Percentiles rank a stretch among this genome's conserved stretches.
Evolutionary conservation across 1,284 basidiomycete species (phyloP).

Genomic region (Ustilago sp.): DNA sequence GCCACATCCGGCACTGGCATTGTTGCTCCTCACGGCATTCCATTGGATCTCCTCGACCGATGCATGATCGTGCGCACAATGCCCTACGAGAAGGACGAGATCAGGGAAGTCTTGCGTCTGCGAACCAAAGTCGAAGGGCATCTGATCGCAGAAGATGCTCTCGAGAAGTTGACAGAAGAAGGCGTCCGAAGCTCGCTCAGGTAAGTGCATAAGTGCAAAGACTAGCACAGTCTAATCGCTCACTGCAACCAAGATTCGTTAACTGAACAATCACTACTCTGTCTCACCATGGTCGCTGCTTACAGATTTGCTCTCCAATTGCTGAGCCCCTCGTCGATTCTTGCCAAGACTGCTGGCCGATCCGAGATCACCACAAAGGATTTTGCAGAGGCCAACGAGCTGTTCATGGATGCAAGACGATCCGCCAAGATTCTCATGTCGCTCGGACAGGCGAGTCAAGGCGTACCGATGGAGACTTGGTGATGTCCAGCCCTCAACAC

Average conservation of each 20-base stretch:
- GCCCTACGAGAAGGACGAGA: constrained; percentile 84
- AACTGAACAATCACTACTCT: neutral
- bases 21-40: constrained; percentile 90
- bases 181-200: constrained; percentile 86
- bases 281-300: neutral
- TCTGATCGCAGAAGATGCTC: constrained; percentile 79
- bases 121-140: constrained; percentile 88
- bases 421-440: constrained; percentile 52
- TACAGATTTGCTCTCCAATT: constrained; percentile 89
- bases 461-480: constrained; percentile 53
- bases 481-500: constrained; percentile 3
- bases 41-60: constrained; percentile 91
- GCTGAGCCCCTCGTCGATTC: constrained; percentile 90
- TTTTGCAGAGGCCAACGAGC: constrained; percentile 82
- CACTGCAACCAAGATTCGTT: neutral
- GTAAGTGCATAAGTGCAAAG: constrained; percentile 71
- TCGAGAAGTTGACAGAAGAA: constrained; percentile 84
- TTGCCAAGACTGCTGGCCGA: constrained; percentile 81
- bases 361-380: constrained; percentile 86
- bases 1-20: constrained; percentile 76
- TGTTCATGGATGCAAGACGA: constrained; percentile 91
- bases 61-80: constrained; percentile 97
- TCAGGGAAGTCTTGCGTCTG: constrained; percentile 86
- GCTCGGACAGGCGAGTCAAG: constrained; percentile 14
- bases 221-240: neutral